Evolutionary conservation across 1,139 yeast species (phyloP), one percentile per base, ranked within the genome.

Genomic region (Suhomyces coccinellae): DNA sequence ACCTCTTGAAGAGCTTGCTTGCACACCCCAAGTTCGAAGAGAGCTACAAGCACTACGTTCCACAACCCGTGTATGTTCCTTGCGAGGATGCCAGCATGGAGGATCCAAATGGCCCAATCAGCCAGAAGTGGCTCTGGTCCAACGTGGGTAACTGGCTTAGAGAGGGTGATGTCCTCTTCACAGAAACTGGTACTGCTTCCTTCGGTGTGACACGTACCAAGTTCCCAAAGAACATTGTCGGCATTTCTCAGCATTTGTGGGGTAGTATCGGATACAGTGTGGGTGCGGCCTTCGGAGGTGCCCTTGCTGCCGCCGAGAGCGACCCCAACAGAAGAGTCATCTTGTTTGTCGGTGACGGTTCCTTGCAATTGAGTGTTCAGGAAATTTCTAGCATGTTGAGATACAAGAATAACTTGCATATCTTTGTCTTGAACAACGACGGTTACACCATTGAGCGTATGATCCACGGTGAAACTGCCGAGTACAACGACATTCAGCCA

Each of bases 361-460:
- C 95, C 22, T 75, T 87, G 63, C 96, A 87, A 69, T 77, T 87
- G 66, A 86, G 95, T 3, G 91, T 85, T 29, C 95, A 87, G 68
- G 95, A 87, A 61, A 83, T 87, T 62, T 83, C 91, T 51, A 83
- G 93, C 54, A 82, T 85, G 83, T 75, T 85, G 62, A 80, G 87
- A 71, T 83, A 88, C 86, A 78, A 80, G 44, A 76, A 84, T 58
- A 83, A 82, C 54, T 91, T 95, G 52, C 87, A 87, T 71, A 67
- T 87, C 59, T 87, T 87, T 62, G 82, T 87, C 34, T 77, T 87
- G 63, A 87, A 87, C 75, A 87, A 87, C 67, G 84, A 81, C 54
- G 95, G 96, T 61, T 87, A 87, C 75, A 87, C 96, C 52, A 87
- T 87, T 64, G 95, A 87, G 72, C 80, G 89, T 68, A 77, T 87